Evolutionary conservation across 225 moss, liverwort and hornwort species (phyloP), one percentile per base, ranked within the genome.

Genomic region (Asterella californica): DNA sequence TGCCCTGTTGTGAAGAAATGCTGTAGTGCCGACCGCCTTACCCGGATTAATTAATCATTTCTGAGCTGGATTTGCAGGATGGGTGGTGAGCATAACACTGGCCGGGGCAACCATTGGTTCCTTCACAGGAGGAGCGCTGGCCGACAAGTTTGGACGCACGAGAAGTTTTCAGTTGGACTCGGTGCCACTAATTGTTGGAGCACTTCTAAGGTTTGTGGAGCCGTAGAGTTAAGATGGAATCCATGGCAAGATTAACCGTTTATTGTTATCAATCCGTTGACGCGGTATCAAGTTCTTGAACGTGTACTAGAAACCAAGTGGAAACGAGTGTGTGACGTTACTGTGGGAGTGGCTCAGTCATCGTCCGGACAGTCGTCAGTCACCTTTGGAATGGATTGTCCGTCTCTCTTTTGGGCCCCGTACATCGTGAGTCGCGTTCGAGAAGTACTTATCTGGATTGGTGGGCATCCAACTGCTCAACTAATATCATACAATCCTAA

Each of bases 71-170:
- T 60, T 27, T 77, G 21, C 87, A 96, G 96, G 99, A 83, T 95
- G 95, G 95, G 95, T 99, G 67, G 99, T 99, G 46, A 99, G 99
- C 79, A 95, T 94, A 81, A 95, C 95, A 52, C 76, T 99, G 77
- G 90, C 93, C 24, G 99, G 99, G 81, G 99, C 99, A 36, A 92
- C 92, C 2, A 79, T 92, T 60, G 99, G 99, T 46, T 99, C 99
- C 63, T 93, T 99, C 84, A 99, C 95, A 70, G 99, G 99, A 83
- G 99, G 99, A 9, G 55, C 85, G 11, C 80, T 99, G 80, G 95
- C 99, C 32, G 99, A 99, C 74, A 92, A 90, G 66, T 79, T 94
- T 59, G 99, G 99, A 19, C 93, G 93, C 30, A 94, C 85, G 37
- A 89, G 92, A 83, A 93, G 93, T 42, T 99, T 99, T 77, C 99